Evolutionary conservation across 345 rosid species (phyloP).

Genomic region (Euphorbia peplus): DNA sequence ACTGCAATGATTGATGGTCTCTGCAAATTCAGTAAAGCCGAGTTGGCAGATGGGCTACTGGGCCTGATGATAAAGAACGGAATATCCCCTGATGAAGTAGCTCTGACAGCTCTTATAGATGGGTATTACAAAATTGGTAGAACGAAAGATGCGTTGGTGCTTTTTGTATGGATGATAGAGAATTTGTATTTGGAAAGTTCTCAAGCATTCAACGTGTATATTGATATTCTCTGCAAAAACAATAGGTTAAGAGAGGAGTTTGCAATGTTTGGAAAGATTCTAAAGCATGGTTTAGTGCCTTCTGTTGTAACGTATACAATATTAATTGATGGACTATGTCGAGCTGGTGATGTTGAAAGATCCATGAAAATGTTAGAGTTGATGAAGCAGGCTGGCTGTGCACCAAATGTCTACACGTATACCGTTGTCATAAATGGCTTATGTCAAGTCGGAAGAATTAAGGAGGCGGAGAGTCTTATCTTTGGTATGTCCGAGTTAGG

Average conservation of each 20-base stretch:
- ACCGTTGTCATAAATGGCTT: conserved; percentile 46
- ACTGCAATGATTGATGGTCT: conserved; percentile 39
- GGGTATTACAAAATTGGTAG: conserved; percentile 40
- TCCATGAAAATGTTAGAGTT: conserved; percentile 25
- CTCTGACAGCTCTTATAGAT: conserved; percentile 43
- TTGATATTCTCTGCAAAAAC: conserved; percentile 41
- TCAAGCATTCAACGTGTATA: conserved; percentile 40
- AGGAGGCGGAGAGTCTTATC: conserved; percentile 41
- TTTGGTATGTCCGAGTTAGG: conserved; percentile 38
- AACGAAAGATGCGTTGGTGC: conserved; percentile 30
- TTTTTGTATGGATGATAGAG: conserved; percentile 33
- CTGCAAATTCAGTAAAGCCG: conserved; percentile 33
- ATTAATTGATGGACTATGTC: conserved; percentile 39
- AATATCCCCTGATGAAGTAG: conserved; percentile 40
- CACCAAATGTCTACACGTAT: conserved; percentile 46
- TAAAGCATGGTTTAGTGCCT: conserved; percentile 43
- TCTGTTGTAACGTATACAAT: conserved; percentile 49
- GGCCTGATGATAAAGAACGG: conserved; percentile 43
- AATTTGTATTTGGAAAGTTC: conserved; percentile 29
- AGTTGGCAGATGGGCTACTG: conserved; percentile 34
- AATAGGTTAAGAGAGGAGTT: conserved; percentile 38
- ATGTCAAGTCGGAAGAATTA: conserved; percentile 38
- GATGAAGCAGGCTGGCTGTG: conserved; percentile 44
- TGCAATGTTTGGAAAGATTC: conserved; percentile 42
- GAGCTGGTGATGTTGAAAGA: conserved; percentile 31